Percentiles rank a stretch among this genome's conserved stretches.
Conservation (phyloP, 2,329 filamentous ascomycete genomes). For the Ceratocystis cacaofunesta region DNA sequence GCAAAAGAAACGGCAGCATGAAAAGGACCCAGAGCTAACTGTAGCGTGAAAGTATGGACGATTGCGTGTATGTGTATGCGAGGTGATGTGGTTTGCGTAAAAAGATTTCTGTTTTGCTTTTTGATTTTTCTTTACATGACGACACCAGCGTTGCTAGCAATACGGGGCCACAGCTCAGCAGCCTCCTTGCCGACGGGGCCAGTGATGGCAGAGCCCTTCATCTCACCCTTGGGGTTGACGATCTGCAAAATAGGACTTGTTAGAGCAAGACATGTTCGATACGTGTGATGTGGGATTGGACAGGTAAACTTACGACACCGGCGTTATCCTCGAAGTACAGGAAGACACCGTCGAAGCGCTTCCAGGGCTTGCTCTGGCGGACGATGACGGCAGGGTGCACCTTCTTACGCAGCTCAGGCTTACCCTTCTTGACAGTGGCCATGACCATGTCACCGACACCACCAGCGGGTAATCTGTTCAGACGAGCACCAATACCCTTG, state of each 20-base stretch:
- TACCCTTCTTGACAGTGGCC: slow-evolving; percentile 99
- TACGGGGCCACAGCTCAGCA: slow-evolving; percentile 99
- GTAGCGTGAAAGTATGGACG: slow-evolving; percentile 5
- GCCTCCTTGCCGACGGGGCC: slow-evolving; percentile 99
- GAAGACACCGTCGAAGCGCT: slow-evolving; percentile 94
- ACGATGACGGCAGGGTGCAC: slow-evolving; percentile 99
- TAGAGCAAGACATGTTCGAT: neutral
- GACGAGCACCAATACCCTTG: slow-evolving; percentile 93
- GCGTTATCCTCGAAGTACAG: slow-evolving; percentile 99
- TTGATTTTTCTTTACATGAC: slow-evolving; percentile 67
- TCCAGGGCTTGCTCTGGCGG: slow-evolving; percentile 98
- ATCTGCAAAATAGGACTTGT: slow-evolving; percentile 42
- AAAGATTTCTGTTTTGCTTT: slow-evolving; percentile 20
- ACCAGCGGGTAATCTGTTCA: slow-evolving; percentile 92
- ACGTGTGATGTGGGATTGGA: neutral
- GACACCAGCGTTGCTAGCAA: slow-evolving; percentile 98
- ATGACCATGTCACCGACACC: slow-evolving; percentile 99
- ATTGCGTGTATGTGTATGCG: slow-evolving; percentile 6
- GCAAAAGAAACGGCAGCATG: neutral
- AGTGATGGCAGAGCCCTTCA: slow-evolving; percentile 99
- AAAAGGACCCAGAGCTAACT: neutral
- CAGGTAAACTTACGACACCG: slow-evolving; percentile 63
- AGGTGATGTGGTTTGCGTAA: slow-evolving; percentile 16
- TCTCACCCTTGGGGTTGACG: slow-evolving; percentile 99
- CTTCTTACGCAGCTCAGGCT: slow-evolving; percentile 99